Percentiles rank a stretch among this genome's conserved stretches.
Conservation (phyloP, 768 basidiomycete species). For the Xerocomellus amylosporus region DNA sequence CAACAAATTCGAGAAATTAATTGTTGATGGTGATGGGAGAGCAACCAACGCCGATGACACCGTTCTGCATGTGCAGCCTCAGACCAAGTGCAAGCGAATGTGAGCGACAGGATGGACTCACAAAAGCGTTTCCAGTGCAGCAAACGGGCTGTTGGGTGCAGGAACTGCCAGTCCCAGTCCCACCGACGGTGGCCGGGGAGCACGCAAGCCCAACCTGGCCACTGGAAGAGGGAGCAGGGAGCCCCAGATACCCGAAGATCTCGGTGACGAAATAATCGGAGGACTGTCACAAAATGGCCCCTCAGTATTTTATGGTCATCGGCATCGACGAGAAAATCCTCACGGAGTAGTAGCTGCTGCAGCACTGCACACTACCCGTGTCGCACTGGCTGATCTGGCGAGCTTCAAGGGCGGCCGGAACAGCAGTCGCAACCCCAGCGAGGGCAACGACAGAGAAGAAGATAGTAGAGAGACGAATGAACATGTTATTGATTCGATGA, state of each 20-base stretch:
- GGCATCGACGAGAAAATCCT: neutral
- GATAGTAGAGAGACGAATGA: neutral
- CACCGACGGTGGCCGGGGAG: neutral
- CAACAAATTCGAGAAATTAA: neutral
- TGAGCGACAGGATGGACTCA: neutral
- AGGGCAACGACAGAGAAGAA: neutral
- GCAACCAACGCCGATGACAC: neutral
- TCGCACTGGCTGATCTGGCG: slow-evolving; percentile 30
- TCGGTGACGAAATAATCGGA: neutral
- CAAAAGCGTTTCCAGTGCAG: slow-evolving; percentile 1
- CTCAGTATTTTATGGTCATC: neutral
- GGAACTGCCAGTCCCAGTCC: neutral
- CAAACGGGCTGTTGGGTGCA: neutral
- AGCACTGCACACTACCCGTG: slow-evolving; percentile 34
- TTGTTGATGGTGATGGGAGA: neutral
- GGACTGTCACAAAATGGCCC: neutral
- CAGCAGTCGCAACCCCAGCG: neutral
- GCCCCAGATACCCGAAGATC: neutral
- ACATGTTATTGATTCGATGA: neutral
- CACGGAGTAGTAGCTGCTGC: neutral
- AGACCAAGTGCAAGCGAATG: neutral
- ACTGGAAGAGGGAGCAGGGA: neutral
- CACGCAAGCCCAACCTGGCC: slow-evolving; percentile 1
- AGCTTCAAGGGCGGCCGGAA: neutral
- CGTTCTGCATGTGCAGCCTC: neutral